These are phyloP conservation scores for Zygoascus flipseniorum DNA, from an alignment of 805 yeast species.

Conservation along the genomic window DNA sequence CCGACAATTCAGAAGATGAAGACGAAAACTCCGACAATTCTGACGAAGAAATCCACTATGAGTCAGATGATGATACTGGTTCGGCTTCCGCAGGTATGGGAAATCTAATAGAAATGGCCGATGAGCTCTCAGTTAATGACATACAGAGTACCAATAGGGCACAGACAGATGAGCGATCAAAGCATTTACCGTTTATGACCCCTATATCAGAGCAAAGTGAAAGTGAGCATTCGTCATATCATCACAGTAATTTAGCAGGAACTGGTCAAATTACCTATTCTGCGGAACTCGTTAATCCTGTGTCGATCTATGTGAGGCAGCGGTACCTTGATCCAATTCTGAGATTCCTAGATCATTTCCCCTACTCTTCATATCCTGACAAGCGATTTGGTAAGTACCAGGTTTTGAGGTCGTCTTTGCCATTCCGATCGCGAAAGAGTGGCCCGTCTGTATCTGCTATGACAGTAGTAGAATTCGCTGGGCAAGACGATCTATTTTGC, in stretches of 20 bases:
- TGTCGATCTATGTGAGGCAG: neutral
- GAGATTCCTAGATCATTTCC: constrained; percentile 16
- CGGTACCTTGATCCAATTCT: neutral
- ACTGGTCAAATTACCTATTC: neutral
- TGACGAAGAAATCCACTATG: neutral
- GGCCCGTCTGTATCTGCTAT: neutral
- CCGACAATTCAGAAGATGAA: constrained; percentile 18
- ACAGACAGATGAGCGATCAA: neutral
- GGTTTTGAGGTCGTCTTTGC: neutral
- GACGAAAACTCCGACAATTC: constrained; percentile 3
- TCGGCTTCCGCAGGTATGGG: constrained; percentile 4
- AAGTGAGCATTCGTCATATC: neutral
- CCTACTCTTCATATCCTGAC: constrained; percentile 17
- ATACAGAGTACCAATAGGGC: neutral
- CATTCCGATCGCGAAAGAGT: neutral
- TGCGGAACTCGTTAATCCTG: constrained; percentile 5
- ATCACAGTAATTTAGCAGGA: too few relatives aligned
- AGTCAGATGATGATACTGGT: neutral
- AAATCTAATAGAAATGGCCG: constrained; percentile 1
- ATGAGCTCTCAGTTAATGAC: constrained; percentile 4
- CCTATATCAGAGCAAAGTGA: constrained; percentile 26
- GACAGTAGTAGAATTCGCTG: constrained; percentile 5
- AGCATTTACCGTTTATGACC: constrained; percentile 18
- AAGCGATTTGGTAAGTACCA: neutral
- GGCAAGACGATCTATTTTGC: constrained; percentile 32